These are phyloP conservation scores for Xanthoconium stramineum DNA, from an alignment of 768 basidiomycete species.

Conservation along the genomic window DNA sequence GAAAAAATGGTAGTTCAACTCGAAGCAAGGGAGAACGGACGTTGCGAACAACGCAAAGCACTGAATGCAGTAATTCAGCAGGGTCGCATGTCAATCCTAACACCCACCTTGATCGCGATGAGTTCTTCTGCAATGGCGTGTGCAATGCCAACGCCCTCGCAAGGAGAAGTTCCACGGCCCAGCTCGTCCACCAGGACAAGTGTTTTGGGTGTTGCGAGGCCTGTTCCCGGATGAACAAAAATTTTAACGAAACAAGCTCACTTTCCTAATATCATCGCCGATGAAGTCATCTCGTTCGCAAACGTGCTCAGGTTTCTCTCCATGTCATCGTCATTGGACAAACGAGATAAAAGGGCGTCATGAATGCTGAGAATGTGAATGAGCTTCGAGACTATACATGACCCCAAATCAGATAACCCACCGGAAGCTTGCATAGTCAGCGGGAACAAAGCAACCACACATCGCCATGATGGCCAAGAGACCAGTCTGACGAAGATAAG, in stretches of 20 bases:
- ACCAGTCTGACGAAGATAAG: constrained; percentile 85
- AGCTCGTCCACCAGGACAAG: constrained; percentile 92
- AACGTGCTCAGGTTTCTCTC: constrained; percentile 92
- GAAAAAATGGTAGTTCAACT: not conserved
- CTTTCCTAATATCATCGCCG: constrained; percentile 84
- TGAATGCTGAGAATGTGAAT: constrained; percentile 52
- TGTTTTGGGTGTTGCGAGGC: constrained; percentile 64
- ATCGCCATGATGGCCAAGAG: constrained; percentile 83
- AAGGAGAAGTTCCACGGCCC: constrained; percentile 86
- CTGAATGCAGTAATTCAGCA: constrained; percentile 36
- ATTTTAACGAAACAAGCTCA: not conserved
- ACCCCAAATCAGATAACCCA: constrained; percentile 19
- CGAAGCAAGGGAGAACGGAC: constrained; percentile 35
- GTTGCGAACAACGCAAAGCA: constrained; percentile 91
- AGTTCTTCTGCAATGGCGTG: constrained; percentile 81
- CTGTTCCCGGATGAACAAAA: constrained; percentile 32
- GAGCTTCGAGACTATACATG: not conserved
- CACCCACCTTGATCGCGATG: constrained; percentile 63
- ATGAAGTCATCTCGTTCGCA: constrained; percentile 90
- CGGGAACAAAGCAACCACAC: constrained; percentile 90
- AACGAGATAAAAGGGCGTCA: constrained; percentile 77
- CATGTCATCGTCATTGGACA: constrained; percentile 93
- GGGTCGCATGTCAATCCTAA: not conserved
- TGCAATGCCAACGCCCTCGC: constrained; percentile 77
- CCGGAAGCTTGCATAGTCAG: constrained; percentile 90